Evolutionary conservation across 1,139 yeast genomes (phyloP), one percentile per base, ranked within the genome.

Genomic region (Spathaspora sp.): DNA sequence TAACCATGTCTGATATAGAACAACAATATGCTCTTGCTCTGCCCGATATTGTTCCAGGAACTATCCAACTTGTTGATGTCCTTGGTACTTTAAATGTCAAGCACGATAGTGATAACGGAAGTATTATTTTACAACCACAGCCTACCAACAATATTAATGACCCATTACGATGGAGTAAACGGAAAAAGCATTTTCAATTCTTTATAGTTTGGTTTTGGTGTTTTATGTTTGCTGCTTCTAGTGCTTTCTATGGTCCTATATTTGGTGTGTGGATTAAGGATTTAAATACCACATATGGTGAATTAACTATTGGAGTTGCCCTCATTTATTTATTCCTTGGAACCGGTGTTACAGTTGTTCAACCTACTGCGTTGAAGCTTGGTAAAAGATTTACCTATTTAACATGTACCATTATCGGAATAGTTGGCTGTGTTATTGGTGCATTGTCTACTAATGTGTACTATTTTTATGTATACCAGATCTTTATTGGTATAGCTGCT

Each of bases 21-120:
- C 15, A 41, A 13, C 43, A 41, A 41, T 24, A 34, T 16, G 16
- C 16, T 11, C n/a, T 34, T 10, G 7, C 39, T 11, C 49, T 61
- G n/a, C 46, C 57, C 44, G 71, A 74, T 17, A 67, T 72, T 9
- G 72, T 81, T 34, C 89, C 89, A 0, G 89, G 89, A 23, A 82
- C 87, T 4, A 70, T 80, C 9, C 82, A 80, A 47, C 66, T 83
- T 41, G 78, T 83, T 15, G 86, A 82, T 57, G 46, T 74, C 29
- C 70, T 68, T 10, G 70, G 74, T 3, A 51, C 51, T 4, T 61
- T 75, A 43, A 51, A 65, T 25, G 74, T 74, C 16, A 58, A 70
- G 45, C 64, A 68, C 41, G 60, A 60, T 33, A 47, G 47, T 16
- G 49, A 48, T 17, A 48, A 50, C 9, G 42, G 47, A 7, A 52